Evolutionary conservation across 2,329 filamentous ascomycete genomes (phyloP).

Genomic region (Falciphora oryzae): DNA sequence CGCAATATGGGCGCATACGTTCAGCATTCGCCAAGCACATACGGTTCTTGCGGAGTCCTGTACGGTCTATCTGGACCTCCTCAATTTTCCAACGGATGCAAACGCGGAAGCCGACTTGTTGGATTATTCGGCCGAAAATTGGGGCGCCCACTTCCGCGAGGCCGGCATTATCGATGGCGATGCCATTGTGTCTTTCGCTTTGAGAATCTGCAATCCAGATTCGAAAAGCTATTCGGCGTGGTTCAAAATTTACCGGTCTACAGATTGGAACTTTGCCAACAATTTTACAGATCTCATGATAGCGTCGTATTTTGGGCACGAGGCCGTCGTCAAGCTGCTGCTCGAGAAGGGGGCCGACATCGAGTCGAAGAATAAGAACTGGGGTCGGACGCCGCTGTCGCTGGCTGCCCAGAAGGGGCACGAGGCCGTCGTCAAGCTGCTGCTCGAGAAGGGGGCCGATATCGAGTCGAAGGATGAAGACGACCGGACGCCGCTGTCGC

Average conservation of each 20-base stretch:
- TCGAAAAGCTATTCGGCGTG: slow-evolving; percentile 13
- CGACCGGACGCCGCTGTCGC: too few species aligned
- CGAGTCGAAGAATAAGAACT: slow-evolving; percentile 2
- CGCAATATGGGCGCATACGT: slow-evolving; percentile 18
- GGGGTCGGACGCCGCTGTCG: slow-evolving; percentile 8
- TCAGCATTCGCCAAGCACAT: slow-evolving; percentile 18
- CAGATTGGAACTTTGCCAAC: rapidly evolving
- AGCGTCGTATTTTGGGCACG: slow-evolving; percentile 16
- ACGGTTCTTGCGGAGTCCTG: slow-evolving; percentile 19
- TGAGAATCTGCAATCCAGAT: slow-evolving; percentile 14
- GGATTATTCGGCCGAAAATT: slow-evolving; percentile 19
- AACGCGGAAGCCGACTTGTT: slow-evolving; percentile 13
- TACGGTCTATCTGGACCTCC: slow-evolving; percentile 17
- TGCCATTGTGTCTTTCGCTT: slow-evolving; percentile 10
- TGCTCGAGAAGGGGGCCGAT: too few species aligned
- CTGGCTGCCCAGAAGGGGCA: slow-evolving; percentile 12
- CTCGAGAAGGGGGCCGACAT: slow-evolving; percentile 5
- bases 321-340: slow-evolving; percentile 10
- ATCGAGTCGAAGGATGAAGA: too few species aligned
- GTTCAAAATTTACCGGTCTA: slow-evolving; percentile 7
- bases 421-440: slow-evolving; percentile 9
- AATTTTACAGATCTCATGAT: slow-evolving; percentile 12
- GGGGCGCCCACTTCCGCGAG: slow-evolving; percentile 19
- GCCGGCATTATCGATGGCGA: slow-evolving; percentile 11
- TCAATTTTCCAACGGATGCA: slow-evolving; percentile 9